A percentile compares a stretch with the other conserved stretches of the same genome.
These are phyloP conservation scores for Cercis canadensis DNA, from an alignment of 306 rosid species.

Conservation along the genomic window DNA sequence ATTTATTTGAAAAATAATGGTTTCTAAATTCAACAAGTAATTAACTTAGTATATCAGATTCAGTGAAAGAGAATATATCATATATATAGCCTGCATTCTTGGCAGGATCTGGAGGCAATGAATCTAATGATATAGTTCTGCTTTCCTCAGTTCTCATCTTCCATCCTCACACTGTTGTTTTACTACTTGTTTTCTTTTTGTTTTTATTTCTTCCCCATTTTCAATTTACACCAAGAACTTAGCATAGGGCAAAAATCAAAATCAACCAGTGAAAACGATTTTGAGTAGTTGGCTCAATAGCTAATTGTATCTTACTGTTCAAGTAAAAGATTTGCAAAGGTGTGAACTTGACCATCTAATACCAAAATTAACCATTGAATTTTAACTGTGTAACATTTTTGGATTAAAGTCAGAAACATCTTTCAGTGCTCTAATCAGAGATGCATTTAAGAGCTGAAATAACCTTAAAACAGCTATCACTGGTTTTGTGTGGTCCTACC, in stretches of 20 bases:
- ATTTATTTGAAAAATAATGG: too few relatives aligned
- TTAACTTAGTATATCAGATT: too few relatives aligned
- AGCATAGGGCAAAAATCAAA: background rate
- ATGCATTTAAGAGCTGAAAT: slow-evolving; percentile 5
- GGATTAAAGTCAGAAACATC: background rate
- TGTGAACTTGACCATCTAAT: background rate
- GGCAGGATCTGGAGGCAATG: too few relatives aligned
- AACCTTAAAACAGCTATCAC: background rate
- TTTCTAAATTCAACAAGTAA: too few relatives aligned
- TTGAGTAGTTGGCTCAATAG: background rate
- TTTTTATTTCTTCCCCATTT: background rate
- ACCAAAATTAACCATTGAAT: too few relatives aligned
- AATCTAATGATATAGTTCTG: too few relatives aligned
- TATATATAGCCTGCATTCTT: too few relatives aligned
- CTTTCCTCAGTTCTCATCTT: too few relatives aligned
- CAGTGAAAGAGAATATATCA: too few relatives aligned
- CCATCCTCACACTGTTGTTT: too few relatives aligned
- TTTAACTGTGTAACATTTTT: background rate
- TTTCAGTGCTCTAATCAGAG: slow-evolving; percentile 11
- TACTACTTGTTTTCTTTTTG: background rate
- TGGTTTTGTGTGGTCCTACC: slow-evolving; percentile 30
- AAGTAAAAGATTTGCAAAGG: slow-evolving; percentile 1
- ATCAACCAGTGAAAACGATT: slow-evolving; percentile 2
- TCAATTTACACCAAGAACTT: background rate
- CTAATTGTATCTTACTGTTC: background rate